These are phyloP conservation scores for Chlorella vulgaris DNA, from an alignment of 139 green algal genomes.

Conservation along the genomic window DNA sequence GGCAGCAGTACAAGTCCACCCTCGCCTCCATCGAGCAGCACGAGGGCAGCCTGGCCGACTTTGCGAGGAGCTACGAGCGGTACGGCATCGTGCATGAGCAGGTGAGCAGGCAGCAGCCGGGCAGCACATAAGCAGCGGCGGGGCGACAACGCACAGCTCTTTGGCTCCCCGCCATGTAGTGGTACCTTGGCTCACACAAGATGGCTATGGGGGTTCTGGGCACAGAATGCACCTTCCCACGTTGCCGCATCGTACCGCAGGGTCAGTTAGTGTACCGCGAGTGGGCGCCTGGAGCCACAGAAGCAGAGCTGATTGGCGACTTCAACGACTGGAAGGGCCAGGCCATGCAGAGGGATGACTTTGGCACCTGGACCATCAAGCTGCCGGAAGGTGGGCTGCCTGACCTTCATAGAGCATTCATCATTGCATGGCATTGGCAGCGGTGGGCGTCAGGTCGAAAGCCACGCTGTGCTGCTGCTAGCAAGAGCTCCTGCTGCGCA, in stretches of 20 bases:
- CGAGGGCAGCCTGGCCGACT: constrained; percentile 67
- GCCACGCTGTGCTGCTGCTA: too few species aligned
- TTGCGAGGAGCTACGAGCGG: constrained; percentile 71
- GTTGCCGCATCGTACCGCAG: background rate
- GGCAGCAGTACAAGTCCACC: constrained; percentile 58
- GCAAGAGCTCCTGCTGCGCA: too few species aligned
- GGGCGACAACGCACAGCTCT: too few species aligned
- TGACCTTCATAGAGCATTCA: too few species aligned
- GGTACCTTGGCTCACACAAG: too few species aligned
- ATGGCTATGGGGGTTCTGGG: too few species aligned
- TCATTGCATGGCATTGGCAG: too few species aligned
- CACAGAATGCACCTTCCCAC: background rate
- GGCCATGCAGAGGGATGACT: constrained; percentile 78
- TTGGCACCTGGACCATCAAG: constrained; percentile 78
- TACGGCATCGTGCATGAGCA: constrained; percentile 70
- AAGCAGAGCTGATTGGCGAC: constrained; percentile 78
- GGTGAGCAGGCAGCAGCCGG: constrained; percentile 1
- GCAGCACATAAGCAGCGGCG: background rate
- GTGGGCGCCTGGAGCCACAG: constrained; percentile 86
- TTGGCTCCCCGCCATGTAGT: too few species aligned
- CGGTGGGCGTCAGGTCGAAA: too few species aligned
- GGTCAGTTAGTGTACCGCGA: constrained; percentile 81
- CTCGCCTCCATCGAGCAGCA: constrained; percentile 67
- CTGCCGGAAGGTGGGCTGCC: constrained; percentile 67
- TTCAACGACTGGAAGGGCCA: constrained; percentile 89